Evolutionary conservation across 1,139 yeast genomes (phyloP), one percentile per base, ranked within the genome.

Genomic region (Pichiaceae sp.): DNA sequence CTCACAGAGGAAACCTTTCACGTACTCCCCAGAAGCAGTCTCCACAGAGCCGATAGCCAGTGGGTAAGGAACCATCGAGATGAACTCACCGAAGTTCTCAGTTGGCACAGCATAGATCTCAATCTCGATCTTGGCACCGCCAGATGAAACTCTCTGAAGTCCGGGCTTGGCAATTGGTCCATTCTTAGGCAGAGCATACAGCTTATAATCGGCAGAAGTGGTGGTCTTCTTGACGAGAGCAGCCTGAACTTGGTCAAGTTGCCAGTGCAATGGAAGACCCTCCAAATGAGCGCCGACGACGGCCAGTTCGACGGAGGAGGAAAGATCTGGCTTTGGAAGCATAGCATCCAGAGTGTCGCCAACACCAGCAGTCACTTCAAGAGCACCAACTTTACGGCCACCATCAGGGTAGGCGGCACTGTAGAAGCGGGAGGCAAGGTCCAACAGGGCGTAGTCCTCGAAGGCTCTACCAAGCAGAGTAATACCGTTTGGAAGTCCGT

Each of bases 201-300:
- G 64, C 49, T 72, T 71, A 60, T 91, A 91, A 45, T 76, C 68
- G n/a, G 70, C 54, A 2, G 95, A 67, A 3, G 97, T 85, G 29
- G 68, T 71, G 4, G 95, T 78, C 25, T 75, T 66, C 47, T 71
- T 67, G 6, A 79, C 50, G 42, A 84, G 75, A 3, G 75, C 63
- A n/a, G 97, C 97, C 50, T 79, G 73, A 35, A 83, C 94, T 56
- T 82, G 75, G 50, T 83, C 81, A 44, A 91, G 69, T 64, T 91
- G 98, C 96, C 96, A 87, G 59, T 91, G 89, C 47, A 91, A 70
- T 38, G 89, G 89, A 68, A 85, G 75, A 1, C 95, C 96, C 42
- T 76, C 68, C 45, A 91, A 68, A 56, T 91, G 98, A 36, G 96
- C 96, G 40, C 98, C 98, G 34, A 91, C 97, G 26, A 89, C 98